Evolutionary conservation across 1,284 basidiomycete genomes (phyloP), one percentile per base, ranked within the genome.

Genomic region (Phaffia rhodozyma): DNA sequence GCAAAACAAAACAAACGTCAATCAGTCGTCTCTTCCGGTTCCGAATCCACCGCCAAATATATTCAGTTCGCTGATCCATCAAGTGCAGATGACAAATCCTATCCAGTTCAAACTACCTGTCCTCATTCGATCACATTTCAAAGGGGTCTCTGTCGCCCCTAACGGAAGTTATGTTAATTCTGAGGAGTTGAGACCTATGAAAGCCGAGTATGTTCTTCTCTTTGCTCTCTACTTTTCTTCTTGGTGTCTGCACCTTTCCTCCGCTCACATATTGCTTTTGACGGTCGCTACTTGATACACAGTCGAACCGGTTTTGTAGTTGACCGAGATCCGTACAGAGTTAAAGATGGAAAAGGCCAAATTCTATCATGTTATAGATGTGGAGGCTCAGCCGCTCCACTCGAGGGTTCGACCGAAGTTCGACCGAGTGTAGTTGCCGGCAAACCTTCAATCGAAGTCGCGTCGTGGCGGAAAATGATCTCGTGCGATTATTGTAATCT

Each of bases 401-500:
- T 82, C 82, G 25, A 77, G 75, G 65, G 64, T 5, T 32, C 64
- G 11, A 47, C 27, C 47, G 60, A 58, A 32, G 16, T 61, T 18
- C 38, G 27, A 6, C 18, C 60, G 23, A 68, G 73, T n/a, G 72
- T 72, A 3, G 58, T 68, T n/a, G 65, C 67, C 51, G 68, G 70
- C 11, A 66, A 70, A 27, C 70, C 70, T 11, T 70, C 70, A 21
- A 73, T 75, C 56, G 73, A 73, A 4, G 72, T 71, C 48, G 69
- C 72, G 6, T 59, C 70, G 34, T 75, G 73, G 72, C 75, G 80
- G 50, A 75, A 75, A 53, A 91, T 97, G 57, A 80, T 97, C 67
- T 89, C 90, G 47, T 99, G 94, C 76, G 96, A 98, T 77, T 92
- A 93, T 73, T 99, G 96, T 77, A 81, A 82, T 65, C 81, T 94